Evolutionary conservation across 148 eudicot species (phyloP), one percentile per base, ranked within the genome.

Genomic region (Nepenthes gracilis): DNA sequence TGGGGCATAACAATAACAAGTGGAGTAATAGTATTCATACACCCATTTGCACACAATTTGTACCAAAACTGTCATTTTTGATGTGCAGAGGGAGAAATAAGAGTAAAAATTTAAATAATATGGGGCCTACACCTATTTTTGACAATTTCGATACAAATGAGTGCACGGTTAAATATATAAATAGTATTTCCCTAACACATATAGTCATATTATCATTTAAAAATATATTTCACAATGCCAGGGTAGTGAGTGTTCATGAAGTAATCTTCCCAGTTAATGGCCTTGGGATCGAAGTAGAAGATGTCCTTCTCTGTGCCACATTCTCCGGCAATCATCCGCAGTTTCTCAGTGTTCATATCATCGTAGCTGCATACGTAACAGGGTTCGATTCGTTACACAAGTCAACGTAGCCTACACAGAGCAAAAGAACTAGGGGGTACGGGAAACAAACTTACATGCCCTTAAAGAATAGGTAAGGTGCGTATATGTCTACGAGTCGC

Each of bases 261-360:
- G 66, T 75, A 75, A 15, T 75, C 75, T 15, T 70, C 75, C 79
- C 79, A 75, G 43, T 67, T 36, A 9, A 75, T 59, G 47, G 10
- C 32, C 51, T 67, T 67, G 0, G 72, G 71, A 55, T 75, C 69
- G 38, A 70, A 75, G 66, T 45, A 70, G 50, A 70, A 71, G 40
- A 55, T 11, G 45, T 71, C 72, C 10, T 12, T 14, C 15, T 66
- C 78, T 4, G 14, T 43, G 1, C n/a, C 54, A 11, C 64, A 53
- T 35, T 70, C 59, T 47, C 43, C 36, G 12, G 57, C 62, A 52
- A 59, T 38, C 48, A 47, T 6, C 38, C 68, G 55, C 60, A 75
- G 60, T 35, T 67, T 75, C 48, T 67, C 68, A 0, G 72, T 54
- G 45, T 75, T 75, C 47, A 61, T 35, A 53, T 70, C 79, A 33